phyloP scores from a whole-genome alignment of 1,284 basidiomycete species.

The Cutaneotrichosporon sp. region DNA sequence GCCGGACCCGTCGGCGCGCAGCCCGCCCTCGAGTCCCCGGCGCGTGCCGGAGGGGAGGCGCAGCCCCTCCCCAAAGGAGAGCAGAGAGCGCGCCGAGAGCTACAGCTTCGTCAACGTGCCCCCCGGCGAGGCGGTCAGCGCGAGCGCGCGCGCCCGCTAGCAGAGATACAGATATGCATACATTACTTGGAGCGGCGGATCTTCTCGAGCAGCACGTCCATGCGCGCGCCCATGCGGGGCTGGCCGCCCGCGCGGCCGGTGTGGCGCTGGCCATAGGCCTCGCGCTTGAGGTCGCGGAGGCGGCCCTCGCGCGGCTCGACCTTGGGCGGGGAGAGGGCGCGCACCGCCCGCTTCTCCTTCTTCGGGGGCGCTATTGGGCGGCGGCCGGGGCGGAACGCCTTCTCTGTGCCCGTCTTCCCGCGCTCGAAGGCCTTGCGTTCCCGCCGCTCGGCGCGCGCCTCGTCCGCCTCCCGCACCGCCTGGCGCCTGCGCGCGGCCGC shows the following conservation, averaged over 20 bases:
- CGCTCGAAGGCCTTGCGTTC: neutral
- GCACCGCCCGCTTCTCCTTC: conserved; percentile 14
- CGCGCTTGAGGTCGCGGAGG: conserved; percentile 40
- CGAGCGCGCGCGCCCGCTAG: conserved; percentile 7
- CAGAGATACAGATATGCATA: conserved; percentile 5
- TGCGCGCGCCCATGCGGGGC: conserved; percentile 54
- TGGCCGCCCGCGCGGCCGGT: conserved; percentile 40
- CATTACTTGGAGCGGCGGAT: conserved; percentile 44
- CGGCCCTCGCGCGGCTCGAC: conserved; percentile 8
- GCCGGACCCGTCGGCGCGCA: conserved; percentile 4
- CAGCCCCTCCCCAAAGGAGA: neutral
- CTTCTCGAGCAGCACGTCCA: conserved; percentile 53
- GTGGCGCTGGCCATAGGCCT: conserved; percentile 41
- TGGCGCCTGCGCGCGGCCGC: conserved; percentile 6
- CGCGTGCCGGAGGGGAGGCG: neutral
- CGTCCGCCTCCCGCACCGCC: neutral
- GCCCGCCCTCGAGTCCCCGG: conserved; percentile 8
- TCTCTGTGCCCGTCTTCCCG: neutral
- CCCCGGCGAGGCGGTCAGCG: conserved; percentile 18
- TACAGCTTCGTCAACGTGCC: conserved; percentile 20
- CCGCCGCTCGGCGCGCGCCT: neutral
- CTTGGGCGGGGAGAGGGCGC: conserved; percentile 15
- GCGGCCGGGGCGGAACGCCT: neutral
- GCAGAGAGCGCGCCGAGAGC: conserved; percentile 23
- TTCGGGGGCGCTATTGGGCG: conserved; percentile 6